Evolutionary conservation across 352 stramenopile genomes (phyloP).

Genomic region (Pythium dissotocum): DNA sequence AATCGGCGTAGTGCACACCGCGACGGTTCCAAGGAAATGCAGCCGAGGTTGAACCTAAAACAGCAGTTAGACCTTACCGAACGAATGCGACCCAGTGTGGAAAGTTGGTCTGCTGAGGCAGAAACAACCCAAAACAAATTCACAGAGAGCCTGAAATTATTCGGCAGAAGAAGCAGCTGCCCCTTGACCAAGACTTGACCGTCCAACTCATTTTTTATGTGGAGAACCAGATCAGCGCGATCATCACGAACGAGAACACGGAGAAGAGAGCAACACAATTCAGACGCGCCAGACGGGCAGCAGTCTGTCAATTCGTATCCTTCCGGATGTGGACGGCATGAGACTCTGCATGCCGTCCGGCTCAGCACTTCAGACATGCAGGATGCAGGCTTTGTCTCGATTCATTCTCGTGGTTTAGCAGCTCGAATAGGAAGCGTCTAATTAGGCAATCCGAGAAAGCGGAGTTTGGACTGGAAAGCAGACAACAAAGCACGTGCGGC

Average conservation of each 20-base stretch:
- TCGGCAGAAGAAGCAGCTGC: conserved; percentile 5
- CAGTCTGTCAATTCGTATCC: neutral
- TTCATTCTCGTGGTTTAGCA: neutral
- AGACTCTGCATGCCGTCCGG: neutral
- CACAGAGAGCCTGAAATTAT: neutral
- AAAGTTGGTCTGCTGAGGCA: neutral
- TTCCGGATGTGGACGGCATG: neutral
- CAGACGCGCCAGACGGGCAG: neutral
- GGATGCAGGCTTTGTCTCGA: no score
- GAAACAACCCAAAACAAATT: conserved; percentile 7
- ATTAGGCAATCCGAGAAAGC: neutral
- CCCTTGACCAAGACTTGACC: neutral
- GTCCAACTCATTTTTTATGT: neutral
- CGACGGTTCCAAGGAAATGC: conserved; percentile 13
- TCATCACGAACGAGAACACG: conserved; percentile 8
- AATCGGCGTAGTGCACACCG: neutral
- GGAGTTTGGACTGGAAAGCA: no score
- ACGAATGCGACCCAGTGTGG: neutral
- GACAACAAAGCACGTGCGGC: no score
- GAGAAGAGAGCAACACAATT: neutral
- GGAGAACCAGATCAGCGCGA: neutral
- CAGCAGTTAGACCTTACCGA: neutral
- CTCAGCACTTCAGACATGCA: neutral
- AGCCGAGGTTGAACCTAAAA: neutral
- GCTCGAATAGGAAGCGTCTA: neutral